phyloP scores from a whole-genome alignment of 1,284 basidiomycete species.

The Marasmius oreades region DNA sequence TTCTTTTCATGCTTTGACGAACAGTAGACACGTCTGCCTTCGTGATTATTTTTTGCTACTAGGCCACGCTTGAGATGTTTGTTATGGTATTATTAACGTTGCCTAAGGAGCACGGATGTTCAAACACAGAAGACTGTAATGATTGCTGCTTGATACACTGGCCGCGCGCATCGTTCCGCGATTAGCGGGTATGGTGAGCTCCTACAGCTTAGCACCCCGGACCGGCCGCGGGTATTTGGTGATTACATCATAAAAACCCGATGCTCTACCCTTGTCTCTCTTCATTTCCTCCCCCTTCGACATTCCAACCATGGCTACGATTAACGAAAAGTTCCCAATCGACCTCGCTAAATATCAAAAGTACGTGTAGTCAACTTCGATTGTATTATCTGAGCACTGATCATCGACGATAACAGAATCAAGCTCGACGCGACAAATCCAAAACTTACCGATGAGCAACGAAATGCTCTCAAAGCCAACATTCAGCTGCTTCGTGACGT shows the following conservation, averaged over 20 bases:
- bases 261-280: background rate
- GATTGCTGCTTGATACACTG: too few relatives aligned
- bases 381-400: conserved; percentile 10
- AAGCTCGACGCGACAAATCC: conserved; percentile 66
- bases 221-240: background rate
- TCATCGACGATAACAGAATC: conserved; percentile 40
- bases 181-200: too few relatives aligned
- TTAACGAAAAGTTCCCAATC: conserved; percentile 55
- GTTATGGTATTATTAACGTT: too few relatives aligned
- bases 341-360: conserved; percentile 74
- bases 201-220: too few relatives aligned
- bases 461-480: conserved; percentile 56
- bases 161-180: too few relatives aligned
- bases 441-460: conserved; percentile 58
- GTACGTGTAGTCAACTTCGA: conserved; percentile 32
- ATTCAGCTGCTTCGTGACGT: conserved; percentile 79
- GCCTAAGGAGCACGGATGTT: too few relatives aligned
- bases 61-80: too few relatives aligned
- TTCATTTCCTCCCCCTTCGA: conserved; percentile 12
- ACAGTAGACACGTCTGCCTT: too few relatives aligned
- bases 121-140: too few relatives aligned
- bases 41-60: too few relatives aligned
- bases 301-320: background rate
- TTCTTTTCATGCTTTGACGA: too few relatives aligned
- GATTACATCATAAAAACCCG: background rate